phyloP scores from a whole-genome alignment of 371 early-diverging fungal genomes.

The Mucor saturninus region DNA sequence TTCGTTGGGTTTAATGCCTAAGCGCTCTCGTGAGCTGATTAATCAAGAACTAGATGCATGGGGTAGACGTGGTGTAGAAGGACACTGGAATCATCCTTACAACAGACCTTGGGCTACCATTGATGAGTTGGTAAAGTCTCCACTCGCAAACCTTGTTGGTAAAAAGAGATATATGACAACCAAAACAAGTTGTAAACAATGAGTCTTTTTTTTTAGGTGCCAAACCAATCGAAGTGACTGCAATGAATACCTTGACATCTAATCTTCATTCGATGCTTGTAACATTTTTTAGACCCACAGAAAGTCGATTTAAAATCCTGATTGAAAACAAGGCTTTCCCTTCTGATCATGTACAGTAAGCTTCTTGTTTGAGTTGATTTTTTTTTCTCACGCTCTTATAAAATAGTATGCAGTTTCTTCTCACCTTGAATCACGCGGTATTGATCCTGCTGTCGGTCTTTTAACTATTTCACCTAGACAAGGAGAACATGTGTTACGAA shows the following conservation, averaged over 20 bases:
- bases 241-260: slow-evolving; percentile 91
- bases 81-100: slow-evolving; percentile 85
- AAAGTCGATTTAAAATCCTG: slow-evolving; percentile 79
- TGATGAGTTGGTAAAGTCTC: slow-evolving; percentile 77
- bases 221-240: slow-evolving; percentile 79
- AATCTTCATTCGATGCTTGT: slow-evolving; percentile 92
- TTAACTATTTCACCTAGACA: slow-evolving; percentile 75
- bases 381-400: slow-evolving; percentile 33
- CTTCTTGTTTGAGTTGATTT: slow-evolving; percentile 47
- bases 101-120: slow-evolving; percentile 89
- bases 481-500: slow-evolving; percentile 74
- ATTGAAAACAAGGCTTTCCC: slow-evolving; percentile 96
- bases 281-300: slow-evolving; percentile 90
- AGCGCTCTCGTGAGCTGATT: slow-evolving; percentile 66
- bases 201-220: slow-evolving; percentile 61
- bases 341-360: slow-evolving; percentile 73
- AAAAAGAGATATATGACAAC: slow-evolving; percentile 9
- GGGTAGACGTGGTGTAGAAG: slow-evolving; percentile 82
- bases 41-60: slow-evolving; percentile 91
- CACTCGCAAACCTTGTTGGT: slow-evolving; percentile 83
- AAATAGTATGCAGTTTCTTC: slow-evolving; percentile 85
- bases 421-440: slow-evolving; percentile 84
- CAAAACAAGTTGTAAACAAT: no score
- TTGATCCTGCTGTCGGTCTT: slow-evolving; percentile 72
- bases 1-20: slow-evolving; percentile 91